These are phyloP conservation scores for Salvia sclarea DNA, from an alignment of 305 asterid species.

Conservation along the genomic window DNA sequence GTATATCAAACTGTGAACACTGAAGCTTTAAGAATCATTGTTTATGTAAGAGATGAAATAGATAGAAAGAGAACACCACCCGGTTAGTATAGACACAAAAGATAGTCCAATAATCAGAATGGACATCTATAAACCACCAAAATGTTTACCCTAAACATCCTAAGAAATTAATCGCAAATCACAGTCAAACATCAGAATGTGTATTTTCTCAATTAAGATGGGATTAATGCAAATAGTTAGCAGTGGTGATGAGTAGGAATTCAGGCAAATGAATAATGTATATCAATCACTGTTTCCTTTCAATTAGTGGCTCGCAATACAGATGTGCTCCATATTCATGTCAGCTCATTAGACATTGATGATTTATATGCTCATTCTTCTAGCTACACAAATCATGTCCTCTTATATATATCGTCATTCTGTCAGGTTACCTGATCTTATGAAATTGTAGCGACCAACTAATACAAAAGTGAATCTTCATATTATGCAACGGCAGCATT, in stretches of 20 bases:
- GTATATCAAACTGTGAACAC: slow-evolving; percentile 8
- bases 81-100: not conserved
- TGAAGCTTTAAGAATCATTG: slow-evolving; percentile 4
- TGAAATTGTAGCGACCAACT: not conserved
- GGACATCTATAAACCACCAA: not conserved
- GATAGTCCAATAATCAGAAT: not conserved
- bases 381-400: too few relatives aligned
- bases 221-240: too few relatives aligned
- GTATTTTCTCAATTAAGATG: too few relatives aligned
- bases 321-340: too few relatives aligned
- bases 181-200: not conserved
- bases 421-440: not conserved
- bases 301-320: too few relatives aligned
- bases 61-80: not conserved
- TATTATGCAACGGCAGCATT: not conserved
- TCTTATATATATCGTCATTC: not conserved
- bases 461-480: not conserved
- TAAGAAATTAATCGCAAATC: not conserved
- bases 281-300: too few relatives aligned
- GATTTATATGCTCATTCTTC: too few relatives aligned
- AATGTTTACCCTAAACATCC: not conserved
- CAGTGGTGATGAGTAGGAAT: too few relatives aligned
- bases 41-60: not conserved
- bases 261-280: too few relatives aligned
- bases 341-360: too few relatives aligned